A percentile compares a stretch with the other conserved stretches of the same genome.
These are phyloP conservation scores for Candida glucosophila DNA, from an alignment of 1,139 yeast species.

Conservation along the genomic window DNA sequence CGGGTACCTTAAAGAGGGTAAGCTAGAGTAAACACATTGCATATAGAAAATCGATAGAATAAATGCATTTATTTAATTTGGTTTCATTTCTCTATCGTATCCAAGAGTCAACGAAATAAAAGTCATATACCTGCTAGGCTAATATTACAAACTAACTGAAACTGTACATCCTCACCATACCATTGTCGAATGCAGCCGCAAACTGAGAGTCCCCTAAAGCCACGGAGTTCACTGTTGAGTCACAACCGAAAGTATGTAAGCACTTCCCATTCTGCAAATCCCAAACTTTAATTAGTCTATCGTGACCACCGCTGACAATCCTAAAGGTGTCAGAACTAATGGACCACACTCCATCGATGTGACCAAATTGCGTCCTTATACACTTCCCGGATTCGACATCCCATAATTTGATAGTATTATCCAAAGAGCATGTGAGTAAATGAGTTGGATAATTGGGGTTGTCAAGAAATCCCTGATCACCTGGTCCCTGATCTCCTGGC, in stretches of 20 bases:
- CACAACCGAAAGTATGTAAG: constrained; percentile 79
- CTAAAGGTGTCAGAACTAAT: constrained; percentile 93
- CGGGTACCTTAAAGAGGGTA: background rate
- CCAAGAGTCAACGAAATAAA: background rate
- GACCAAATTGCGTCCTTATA: constrained; percentile 90
- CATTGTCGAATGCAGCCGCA: constrained; percentile 86
- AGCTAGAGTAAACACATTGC: background rate
- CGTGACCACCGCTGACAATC: constrained; percentile 90
- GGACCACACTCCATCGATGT: constrained; percentile 96
- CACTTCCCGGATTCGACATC: constrained; percentile 81
- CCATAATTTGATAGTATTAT: constrained; percentile 92
- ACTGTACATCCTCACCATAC: constrained; percentile 72
- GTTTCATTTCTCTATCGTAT: background rate
- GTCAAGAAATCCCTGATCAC: constrained; percentile 17
- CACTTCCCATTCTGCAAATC: constrained; percentile 91
- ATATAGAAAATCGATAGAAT: background rate
- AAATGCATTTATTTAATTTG: background rate
- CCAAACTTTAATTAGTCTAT: constrained; percentile 86
- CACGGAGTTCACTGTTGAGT: constrained; percentile 76
- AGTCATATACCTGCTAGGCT: no score
- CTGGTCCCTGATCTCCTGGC: constrained; percentile 6
- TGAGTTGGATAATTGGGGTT: constrained; percentile 59
- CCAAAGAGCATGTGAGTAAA: constrained; percentile 77
- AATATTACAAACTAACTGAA: constrained; percentile 53
- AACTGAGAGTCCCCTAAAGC: constrained; percentile 83